A percentile compares a stretch with the other conserved stretches of the same genome.
Evolutionary conservation across 2,329 filamentous ascomycete genomes (phyloP).

Genomic region (Stemphylium lycopersici): DNA sequence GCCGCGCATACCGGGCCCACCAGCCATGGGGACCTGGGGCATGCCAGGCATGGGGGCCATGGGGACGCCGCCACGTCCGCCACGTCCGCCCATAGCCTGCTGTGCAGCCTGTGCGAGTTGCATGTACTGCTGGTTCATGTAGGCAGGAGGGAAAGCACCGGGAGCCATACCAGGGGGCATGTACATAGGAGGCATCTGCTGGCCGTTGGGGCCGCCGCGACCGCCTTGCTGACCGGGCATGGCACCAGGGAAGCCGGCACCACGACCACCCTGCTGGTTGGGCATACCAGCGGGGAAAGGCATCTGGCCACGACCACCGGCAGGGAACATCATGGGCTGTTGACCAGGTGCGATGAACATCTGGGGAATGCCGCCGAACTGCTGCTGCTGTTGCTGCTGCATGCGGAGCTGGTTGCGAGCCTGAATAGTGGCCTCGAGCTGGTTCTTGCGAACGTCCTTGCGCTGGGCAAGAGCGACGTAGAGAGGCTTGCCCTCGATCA

Average conservation of each 20-base stretch:
- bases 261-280: conserved; percentile 78
- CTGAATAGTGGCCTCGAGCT: conserved; percentile 98
- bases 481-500: conserved; percentile 94
- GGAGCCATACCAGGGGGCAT: conserved; percentile 69
- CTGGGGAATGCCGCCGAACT: conserved; percentile 60
- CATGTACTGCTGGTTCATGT: conserved; percentile 78
- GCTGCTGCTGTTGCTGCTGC: conserved; percentile 87
- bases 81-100: conserved; percentile 62
- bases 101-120: conserved; percentile 75
- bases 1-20: conserved; percentile 50
- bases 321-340: conserved; percentile 67
- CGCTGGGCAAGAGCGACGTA: conserved; percentile 98
- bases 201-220: conserved; percentile 75
- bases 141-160: conserved; percentile 73
- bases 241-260: conserved; percentile 80
- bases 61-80: conserved; percentile 68
- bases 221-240: conserved; percentile 86
- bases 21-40: conserved; percentile 69
- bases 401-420: conserved; percentile 98
- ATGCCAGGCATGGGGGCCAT: conserved; percentile 69
- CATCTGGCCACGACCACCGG: conserved; percentile 65
- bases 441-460: conserved; percentile 99
- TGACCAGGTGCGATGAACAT: conserved; percentile 91
- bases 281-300: conserved; percentile 67
- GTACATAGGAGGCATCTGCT: conserved; percentile 88